Evolutionary conservation across 2,329 filamentous ascomycete species (phyloP), one percentile per base, ranked within the genome.

Genomic region (Aspergillus novofumigatus): DNA sequence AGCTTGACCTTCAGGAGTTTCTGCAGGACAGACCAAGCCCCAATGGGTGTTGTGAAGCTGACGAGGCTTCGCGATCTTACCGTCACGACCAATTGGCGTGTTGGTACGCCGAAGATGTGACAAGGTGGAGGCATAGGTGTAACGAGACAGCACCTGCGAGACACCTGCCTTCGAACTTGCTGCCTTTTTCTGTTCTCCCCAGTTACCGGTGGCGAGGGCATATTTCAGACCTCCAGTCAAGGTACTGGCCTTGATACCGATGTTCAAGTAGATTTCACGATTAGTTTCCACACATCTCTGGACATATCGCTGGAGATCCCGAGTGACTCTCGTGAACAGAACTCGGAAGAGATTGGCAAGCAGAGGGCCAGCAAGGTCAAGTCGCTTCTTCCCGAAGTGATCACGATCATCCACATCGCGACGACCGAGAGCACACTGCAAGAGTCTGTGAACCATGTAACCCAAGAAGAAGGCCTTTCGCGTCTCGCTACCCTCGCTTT

Each of bases 131-230:
- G 94, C 87, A 71, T 97, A 99, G 0, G 95, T 97, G 74, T 97
- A 99, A 72, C 94, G 86, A 79, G 97, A 99, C 69, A 99, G 78
- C 77, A 99, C 95, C 77, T 99, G 94, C 50, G 93, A 97, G 49
- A 99, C 94, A 82, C 94, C 95, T 49, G 94, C 94, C 62, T 95
- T 97, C 1, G 92, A 91, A 66, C 89, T 93, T 67, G 90, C 90
- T 21, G 94, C 92, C 80, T 97, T 99, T 83, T 97, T 99, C 80
- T 99, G 94, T 65, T 99, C 94, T 70, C 94, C 95, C 95, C 94
- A 99, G 77, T 99, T 99, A 64, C 94, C 94, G 14, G 94, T 99
- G 26, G 94, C 93, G 60, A 99, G 81, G 53, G 94, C 97, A 77
- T 99, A 99, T 72, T 97, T 96, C 64, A 99, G 78, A 51, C 93